Conservation (phyloP, 1,139 yeast species). For the Geotrichum cucujoidarum region DNA sequence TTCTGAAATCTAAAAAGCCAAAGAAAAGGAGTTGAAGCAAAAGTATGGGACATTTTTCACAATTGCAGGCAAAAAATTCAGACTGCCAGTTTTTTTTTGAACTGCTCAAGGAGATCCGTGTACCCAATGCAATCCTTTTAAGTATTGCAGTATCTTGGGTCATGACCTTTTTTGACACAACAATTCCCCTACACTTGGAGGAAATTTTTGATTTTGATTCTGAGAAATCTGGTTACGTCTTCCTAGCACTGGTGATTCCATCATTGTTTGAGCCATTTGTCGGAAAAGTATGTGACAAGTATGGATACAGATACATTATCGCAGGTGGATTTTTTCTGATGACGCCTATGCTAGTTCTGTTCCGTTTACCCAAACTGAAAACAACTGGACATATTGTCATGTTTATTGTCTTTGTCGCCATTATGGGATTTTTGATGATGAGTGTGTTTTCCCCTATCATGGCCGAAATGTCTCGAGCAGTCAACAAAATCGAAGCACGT, state of each 20-base stretch:
- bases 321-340: slow-evolving; percentile 28
- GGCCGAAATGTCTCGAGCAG: slow-evolving; percentile 33
- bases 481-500: slow-evolving; percentile 27
- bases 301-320: slow-evolving; percentile 33
- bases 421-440: slow-evolving; percentile 30
- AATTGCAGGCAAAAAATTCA: slow-evolving; percentile 11
- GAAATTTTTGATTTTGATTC: slow-evolving; percentile 33
- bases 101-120: slow-evolving; percentile 26
- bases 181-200: slow-evolving; percentile 34
- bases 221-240: slow-evolving; percentile 33
- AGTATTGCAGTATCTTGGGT: slow-evolving; percentile 34
- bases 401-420: slow-evolving; percentile 31
- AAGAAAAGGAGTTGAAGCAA: slow-evolving; percentile 9
- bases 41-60: slow-evolving; percentile 7
- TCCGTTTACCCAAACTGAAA: slow-evolving; percentile 32
- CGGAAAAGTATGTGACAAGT: slow-evolving; percentile 32
- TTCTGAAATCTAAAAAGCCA: slow-evolving; percentile 7
- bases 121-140: slow-evolving; percentile 29
- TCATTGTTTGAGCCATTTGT: slow-evolving; percentile 34
- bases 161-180: slow-evolving; percentile 35
- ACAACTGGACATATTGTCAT: slow-evolving; percentile 30
- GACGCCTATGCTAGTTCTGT: slow-evolving; percentile 30
- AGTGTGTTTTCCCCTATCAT: slow-evolving; percentile 30
- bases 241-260: slow-evolving; percentile 35
- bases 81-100: slow-evolving; percentile 26